Percentiles rank a stretch among this genome's conserved stretches.
phyloP scores from a whole-genome alignment of 257 asterid genomes.

The Verbascum thapsus region DNA sequence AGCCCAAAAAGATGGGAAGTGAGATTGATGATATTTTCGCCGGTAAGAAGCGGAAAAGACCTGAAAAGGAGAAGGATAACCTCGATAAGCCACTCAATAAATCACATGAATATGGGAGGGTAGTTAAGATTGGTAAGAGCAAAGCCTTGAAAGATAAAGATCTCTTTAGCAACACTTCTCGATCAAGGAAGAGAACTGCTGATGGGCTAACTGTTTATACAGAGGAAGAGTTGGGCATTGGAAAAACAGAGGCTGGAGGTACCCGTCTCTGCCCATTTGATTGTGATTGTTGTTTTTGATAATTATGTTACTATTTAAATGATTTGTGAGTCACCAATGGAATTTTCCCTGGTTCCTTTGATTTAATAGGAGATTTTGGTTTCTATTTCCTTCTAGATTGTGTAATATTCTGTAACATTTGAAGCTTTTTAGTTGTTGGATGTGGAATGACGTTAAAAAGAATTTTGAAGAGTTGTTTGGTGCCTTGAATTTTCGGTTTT shows the following conservation, averaged over 20 bases:
- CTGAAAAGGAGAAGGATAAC: conserved; percentile 24
- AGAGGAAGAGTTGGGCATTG: conserved; percentile 73
- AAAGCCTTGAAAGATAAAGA: conserved; percentile 19
- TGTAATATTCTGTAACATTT: neutral
- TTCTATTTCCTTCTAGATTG: neutral
- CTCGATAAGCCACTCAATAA: conserved; percentile 27
- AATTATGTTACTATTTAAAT: neutral
- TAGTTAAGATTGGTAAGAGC: conserved; percentile 34
- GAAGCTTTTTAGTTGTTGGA: neutral
- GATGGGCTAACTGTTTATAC: conserved; percentile 67
- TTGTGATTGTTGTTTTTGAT: conserved; percentile 79
- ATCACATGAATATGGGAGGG: conserved; percentile 30
- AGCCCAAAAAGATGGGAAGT: conserved; percentile 40
- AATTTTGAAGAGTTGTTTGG: neutral
- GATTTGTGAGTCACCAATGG: neutral
- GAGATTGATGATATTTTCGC: conserved; percentile 82
- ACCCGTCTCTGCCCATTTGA: conserved; percentile 73
- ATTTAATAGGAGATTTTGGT: neutral
- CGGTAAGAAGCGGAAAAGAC: conserved; percentile 52
- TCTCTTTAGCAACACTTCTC: conserved; percentile 19
- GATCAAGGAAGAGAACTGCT: conserved; percentile 51
- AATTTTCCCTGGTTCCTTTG: neutral
- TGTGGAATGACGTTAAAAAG: neutral
- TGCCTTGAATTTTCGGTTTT: neutral
- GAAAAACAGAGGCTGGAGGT: conserved; percentile 65